phyloP scores from a whole-genome alignment of 768 basidiomycete genomes.

The Tricholoma flavovirens region DNA sequence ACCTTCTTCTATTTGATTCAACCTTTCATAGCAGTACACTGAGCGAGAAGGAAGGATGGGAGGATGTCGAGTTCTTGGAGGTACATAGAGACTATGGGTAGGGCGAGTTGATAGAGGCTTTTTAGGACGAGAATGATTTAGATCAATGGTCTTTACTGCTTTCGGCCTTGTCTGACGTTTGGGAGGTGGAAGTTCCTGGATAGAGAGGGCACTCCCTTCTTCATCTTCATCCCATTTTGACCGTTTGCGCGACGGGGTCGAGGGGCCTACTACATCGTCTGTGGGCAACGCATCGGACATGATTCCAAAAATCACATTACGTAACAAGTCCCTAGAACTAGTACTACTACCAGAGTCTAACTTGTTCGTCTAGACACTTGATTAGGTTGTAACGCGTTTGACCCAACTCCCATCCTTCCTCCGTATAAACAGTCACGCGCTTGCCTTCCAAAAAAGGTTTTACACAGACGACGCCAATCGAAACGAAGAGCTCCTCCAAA shows the following conservation, averaged over 20 bases:
- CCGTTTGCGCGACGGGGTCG: constrained; percentile 64
- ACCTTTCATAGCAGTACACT: constrained; percentile 87
- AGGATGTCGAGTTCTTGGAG: constrained; percentile 72
- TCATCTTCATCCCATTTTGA: constrained; percentile 67
- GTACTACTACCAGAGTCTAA: too few relatives aligned
- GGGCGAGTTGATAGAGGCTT: constrained; percentile 16
- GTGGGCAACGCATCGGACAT: constrained; percentile 17
- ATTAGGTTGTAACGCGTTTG: constrained; percentile 48
- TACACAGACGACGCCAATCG: constrained; percentile 63
- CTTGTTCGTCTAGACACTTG: constrained; percentile 60
- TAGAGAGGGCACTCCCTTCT: constrained; percentile 22
- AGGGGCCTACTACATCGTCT: constrained; percentile 30
- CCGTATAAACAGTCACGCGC: neutral
- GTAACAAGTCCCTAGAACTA: neutral
- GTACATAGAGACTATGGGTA: constrained; percentile 64
- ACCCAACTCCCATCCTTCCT: constrained; percentile 41
- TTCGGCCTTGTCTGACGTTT: constrained; percentile 55
- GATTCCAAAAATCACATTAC: neutral
- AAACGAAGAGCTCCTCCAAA: constrained; percentile 71
- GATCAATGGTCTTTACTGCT: constrained; percentile 15
- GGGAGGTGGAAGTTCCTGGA: constrained; percentile 29
- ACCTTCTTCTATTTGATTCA: constrained; percentile 99
- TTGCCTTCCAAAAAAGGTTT: constrained; percentile 51
- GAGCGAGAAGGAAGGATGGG: constrained; percentile 82
- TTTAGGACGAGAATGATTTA: constrained; percentile 13